phyloP scores from a whole-genome alignment of 1,139 yeast genomes.

The Nakaseomyces kungkrabaensis region DNA sequence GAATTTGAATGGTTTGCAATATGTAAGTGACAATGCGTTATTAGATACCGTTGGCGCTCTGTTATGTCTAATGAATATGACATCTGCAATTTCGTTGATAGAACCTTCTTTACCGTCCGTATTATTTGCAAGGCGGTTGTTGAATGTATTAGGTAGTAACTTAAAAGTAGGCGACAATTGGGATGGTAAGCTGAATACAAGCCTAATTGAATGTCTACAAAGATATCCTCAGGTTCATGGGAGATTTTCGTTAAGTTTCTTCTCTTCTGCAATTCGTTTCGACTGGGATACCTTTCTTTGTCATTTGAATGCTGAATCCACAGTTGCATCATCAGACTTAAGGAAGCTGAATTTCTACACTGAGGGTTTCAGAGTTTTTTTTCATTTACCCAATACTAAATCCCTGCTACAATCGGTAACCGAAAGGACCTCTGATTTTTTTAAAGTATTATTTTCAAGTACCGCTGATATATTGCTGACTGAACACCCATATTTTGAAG shows the following conservation, averaged over 20 bases:
- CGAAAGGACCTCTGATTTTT: constrained; percentile 15
- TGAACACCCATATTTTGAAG: constrained; percentile 18
- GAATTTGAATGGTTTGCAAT: constrained; percentile 20
- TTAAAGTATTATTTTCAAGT: constrained; percentile 17
- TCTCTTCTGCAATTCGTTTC: constrained; percentile 21
- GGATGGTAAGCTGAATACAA: constrained; percentile 10
- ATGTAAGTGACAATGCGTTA: constrained; percentile 21
- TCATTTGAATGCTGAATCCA: constrained; percentile 12
- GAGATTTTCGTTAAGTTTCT: constrained; percentile 21
- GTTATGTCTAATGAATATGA: constrained; percentile 16
- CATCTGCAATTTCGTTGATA: constrained; percentile 22
- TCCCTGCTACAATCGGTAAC: constrained; percentile 15
- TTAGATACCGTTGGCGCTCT: constrained; percentile 22
- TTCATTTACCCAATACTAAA: constrained; percentile 17
- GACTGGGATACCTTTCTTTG: constrained; percentile 17
- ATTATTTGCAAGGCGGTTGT: constrained; percentile 21
- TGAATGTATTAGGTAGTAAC: constrained; percentile 17
- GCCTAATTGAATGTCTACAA: constrained; percentile 13
- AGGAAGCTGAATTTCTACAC: constrained; percentile 19
- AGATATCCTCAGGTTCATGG: constrained; percentile 13
- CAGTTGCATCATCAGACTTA: constrained; percentile 11
- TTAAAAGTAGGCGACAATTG: constrained; percentile 17
- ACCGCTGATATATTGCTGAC: constrained; percentile 22
- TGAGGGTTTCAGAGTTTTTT: constrained; percentile 24
- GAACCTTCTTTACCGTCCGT: constrained; percentile 17